These are phyloP conservation scores for Yamadazyma triangularis DNA, from an alignment of 1,139 yeast species.

Conservation along the genomic window DNA sequence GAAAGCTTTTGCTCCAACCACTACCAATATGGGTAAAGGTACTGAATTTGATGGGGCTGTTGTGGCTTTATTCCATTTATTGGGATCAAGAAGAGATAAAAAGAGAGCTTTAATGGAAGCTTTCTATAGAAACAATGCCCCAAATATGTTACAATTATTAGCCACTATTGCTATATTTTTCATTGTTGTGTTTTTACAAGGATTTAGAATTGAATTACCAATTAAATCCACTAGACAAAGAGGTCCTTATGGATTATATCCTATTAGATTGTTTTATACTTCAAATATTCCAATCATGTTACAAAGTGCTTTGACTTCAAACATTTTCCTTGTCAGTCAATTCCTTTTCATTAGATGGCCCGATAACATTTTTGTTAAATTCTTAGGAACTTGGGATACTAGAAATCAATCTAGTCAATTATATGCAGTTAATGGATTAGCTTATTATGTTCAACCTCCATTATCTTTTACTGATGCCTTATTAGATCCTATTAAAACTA, in stretches of 20 bases:
- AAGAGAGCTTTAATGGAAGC: constrained; percentile 91
- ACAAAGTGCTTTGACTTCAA: constrained; percentile 90
- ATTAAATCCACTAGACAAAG: constrained; percentile 90
- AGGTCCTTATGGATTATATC: constrained; percentile 90
- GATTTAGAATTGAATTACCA: constrained; percentile 93
- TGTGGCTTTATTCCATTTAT: constrained; percentile 82
- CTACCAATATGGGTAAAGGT: constrained; percentile 91
- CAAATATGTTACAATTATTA: constrained; percentile 88
- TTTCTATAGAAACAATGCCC: constrained; percentile 87
- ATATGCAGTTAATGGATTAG: constrained; percentile 80
- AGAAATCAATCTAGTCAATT: constrained; percentile 77
- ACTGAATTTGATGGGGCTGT: constrained; percentile 97
- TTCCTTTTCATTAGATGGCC: constrained; percentile 90
- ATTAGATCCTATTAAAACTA: constrained; percentile 86
- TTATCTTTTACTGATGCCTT: constrained; percentile 75
- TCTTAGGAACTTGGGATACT: constrained; percentile 91
- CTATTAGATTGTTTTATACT: constrained; percentile 92
- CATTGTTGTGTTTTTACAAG: constrained; percentile 87
- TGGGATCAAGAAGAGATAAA: constrained; percentile 86
- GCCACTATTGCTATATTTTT: constrained; percentile 81
- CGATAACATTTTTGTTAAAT: constrained; percentile 65
- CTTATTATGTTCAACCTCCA: constrained; percentile 97
- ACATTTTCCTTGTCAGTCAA: constrained; percentile 88
- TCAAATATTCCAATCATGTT: constrained; percentile 97
- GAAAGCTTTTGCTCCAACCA: constrained; percentile 98